phyloP scores from a whole-genome alignment of 768 basidiomycete genomes.

The Tylopilus cervinicoccineus region DNA sequence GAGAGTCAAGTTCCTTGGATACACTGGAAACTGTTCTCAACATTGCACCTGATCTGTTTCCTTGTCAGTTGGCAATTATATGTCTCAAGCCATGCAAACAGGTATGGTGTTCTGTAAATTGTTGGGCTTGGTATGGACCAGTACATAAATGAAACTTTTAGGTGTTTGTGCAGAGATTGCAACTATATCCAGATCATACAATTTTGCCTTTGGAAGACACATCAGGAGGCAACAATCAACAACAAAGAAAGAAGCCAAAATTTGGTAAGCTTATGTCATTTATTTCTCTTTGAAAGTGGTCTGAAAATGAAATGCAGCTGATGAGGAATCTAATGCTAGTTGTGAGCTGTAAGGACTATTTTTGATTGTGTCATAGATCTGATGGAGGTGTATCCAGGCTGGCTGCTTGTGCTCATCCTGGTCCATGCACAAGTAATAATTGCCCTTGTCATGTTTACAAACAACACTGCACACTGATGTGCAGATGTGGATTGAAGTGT shows the following conservation, averaged over 20 bases:
- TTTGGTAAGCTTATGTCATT: slow-evolving; percentile 16
- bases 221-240: background rate
- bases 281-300: background rate
- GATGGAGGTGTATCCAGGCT: slow-evolving; percentile 29
- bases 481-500: slow-evolving; percentile 45
- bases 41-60: slow-evolving; percentile 41
- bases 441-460: slow-evolving; percentile 40
- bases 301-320: slow-evolving; percentile 12
- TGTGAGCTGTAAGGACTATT: slow-evolving; percentile 14
- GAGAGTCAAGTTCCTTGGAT: slow-evolving; percentile 6
- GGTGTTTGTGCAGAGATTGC: slow-evolving; percentile 21
- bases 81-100: slow-evolving; percentile 47
- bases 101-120: slow-evolving; percentile 21
- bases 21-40: slow-evolving; percentile 36
- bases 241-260: background rate
- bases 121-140: background rate
- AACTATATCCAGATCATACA: slow-evolving; percentile 17
- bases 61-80: slow-evolving; percentile 48
- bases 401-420: slow-evolving; percentile 43
- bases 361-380: background rate
- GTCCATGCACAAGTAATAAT: slow-evolving; percentile 37
- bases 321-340: background rate
- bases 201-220: too few relatives aligned
- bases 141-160: background rate
- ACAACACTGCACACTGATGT: slow-evolving; percentile 44